These are phyloP conservation scores for Puccinia brachypodii DNA, from an alignment of 1,284 basidiomycete genomes.

Conservation along the genomic window DNA sequence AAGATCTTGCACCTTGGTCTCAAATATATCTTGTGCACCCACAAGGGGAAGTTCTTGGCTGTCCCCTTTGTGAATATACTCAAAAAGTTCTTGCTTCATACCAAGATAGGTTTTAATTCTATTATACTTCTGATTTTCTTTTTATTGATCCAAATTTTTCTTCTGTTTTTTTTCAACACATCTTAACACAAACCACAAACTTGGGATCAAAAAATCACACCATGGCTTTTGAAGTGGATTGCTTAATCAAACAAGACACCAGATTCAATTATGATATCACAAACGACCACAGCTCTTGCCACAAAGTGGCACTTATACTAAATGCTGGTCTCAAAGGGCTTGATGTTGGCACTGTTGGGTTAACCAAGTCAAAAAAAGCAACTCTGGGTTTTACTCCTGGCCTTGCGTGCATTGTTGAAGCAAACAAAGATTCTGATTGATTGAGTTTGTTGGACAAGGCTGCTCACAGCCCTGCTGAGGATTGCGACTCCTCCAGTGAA, in stretches of 20 bases:
- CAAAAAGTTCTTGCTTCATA: neutral
- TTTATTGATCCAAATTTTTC: neutral
- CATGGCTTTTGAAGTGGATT: neutral
- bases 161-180: neutral
- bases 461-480: too few species aligned
- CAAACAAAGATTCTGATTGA: too few species aligned
- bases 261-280: neutral
- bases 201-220: neutral
- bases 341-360: neutral
- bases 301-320: slow-evolving; percentile 9
- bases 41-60: slow-evolving; percentile 11
- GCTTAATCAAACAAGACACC: neutral
- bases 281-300: neutral
- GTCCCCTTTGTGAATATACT: neutral
- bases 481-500: too few species aligned
- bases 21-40: neutral
- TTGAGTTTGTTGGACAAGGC: too few species aligned
- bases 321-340: neutral
- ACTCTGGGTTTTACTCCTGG: neutral
- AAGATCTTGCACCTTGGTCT: neutral
- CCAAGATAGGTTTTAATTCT: neutral
- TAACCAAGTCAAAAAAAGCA: neutral
- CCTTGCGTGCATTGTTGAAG: neutral
- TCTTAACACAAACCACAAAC: neutral
- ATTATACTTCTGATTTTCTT: neutral